phyloP scores from a whole-genome alignment of 2,329 filamentous ascomycete species.

The Remersonia thermophila region DNA sequence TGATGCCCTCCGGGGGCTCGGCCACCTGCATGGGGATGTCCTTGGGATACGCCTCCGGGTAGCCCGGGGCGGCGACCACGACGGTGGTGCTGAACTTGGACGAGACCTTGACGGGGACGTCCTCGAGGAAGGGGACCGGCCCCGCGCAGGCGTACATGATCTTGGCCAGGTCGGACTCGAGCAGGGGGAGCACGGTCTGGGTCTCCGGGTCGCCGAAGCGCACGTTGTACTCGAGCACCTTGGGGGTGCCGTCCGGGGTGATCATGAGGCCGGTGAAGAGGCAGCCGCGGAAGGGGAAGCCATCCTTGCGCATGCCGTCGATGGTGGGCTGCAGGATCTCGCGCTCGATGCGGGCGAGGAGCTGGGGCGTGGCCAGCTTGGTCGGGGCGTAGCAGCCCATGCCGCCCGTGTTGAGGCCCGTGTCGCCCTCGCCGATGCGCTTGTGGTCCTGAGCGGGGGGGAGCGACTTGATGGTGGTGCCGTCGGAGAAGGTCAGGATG shows the following conservation, averaged over 20 bases:
- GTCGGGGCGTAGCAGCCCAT: slow-evolving; percentile 98
- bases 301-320: slow-evolving; percentile 73
- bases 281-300: slow-evolving; percentile 59
- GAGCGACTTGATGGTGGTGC: slow-evolving; percentile 68
- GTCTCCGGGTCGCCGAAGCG: slow-evolving; percentile 88
- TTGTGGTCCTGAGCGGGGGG: slow-evolving; percentile 96
- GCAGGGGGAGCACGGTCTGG: slow-evolving; percentile 69
- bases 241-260: slow-evolving; percentile 59
- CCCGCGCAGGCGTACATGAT: slow-evolving; percentile 78
- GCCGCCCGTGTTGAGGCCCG: slow-evolving; percentile 86
- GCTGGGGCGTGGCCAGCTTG: slow-evolving; percentile 58
- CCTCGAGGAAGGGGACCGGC: slow-evolving; percentile 50
- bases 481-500: slow-evolving; percentile 84
- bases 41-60: slow-evolving; percentile 77
- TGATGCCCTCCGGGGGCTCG: slow-evolving; percentile 37
- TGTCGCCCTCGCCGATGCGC: slow-evolving; percentile 79
- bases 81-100: slow-evolving; percentile 73
- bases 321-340: slow-evolving; percentile 84
- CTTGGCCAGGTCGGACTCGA: slow-evolving; percentile 77
- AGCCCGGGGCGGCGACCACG: slow-evolving; percentile 85
- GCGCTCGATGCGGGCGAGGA: slow-evolving; percentile 67
- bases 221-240: slow-evolving; percentile 85
- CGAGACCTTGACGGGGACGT: slow-evolving; percentile 55
- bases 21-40: slow-evolving; percentile 49
- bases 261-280: slow-evolving; percentile 93